These are phyloP conservation scores for Suillus brevipes DNA, from an alignment of 768 basidiomycete genomes.

Conservation along the genomic window DNA sequence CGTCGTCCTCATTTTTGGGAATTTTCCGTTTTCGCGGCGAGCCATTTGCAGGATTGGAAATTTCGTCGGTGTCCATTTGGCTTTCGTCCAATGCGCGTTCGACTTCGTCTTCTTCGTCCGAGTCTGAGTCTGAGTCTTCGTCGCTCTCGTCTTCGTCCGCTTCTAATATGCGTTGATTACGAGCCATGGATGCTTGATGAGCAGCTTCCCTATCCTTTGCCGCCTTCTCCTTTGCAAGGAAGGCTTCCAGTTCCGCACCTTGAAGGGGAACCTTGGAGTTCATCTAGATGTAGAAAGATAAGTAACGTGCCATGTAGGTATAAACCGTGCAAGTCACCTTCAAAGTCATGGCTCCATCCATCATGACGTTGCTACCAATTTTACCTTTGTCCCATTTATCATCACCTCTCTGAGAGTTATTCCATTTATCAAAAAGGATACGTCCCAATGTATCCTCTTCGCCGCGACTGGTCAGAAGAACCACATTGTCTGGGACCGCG, in stretches of 20 bases:
- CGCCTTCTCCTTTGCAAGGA: conserved; percentile 71
- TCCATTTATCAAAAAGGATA: conserved; percentile 84
- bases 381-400: conserved; percentile 88
- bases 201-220: conserved; percentile 84
- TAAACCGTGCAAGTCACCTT: conserved; percentile 46
- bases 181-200: conserved; percentile 78
- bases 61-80: conserved; percentile 44
- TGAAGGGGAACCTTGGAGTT: conserved; percentile 86
- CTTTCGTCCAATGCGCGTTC: conserved; percentile 55
- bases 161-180: conserved; percentile 87
- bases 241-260: conserved; percentile 83
- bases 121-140: conserved; percentile 62
- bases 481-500: conserved; percentile 76
- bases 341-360: conserved; percentile 69
- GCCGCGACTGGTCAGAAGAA: conserved; percentile 78
- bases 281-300: conserved; percentile 50
- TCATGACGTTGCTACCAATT: conserved; percentile 83
- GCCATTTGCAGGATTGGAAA: conserved; percentile 26
- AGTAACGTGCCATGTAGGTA: neutral
- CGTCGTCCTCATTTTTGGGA: conserved; percentile 50
- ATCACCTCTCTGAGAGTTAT: conserved; percentile 72
- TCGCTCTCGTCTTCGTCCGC: conserved; percentile 91
- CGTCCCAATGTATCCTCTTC: conserved; percentile 81
- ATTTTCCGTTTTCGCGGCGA: conserved; percentile 40
- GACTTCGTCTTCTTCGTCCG: conserved; percentile 63